Conservation (phyloP, 2,329 filamentous ascomycete species). For the Alternaria sp. region DNA sequence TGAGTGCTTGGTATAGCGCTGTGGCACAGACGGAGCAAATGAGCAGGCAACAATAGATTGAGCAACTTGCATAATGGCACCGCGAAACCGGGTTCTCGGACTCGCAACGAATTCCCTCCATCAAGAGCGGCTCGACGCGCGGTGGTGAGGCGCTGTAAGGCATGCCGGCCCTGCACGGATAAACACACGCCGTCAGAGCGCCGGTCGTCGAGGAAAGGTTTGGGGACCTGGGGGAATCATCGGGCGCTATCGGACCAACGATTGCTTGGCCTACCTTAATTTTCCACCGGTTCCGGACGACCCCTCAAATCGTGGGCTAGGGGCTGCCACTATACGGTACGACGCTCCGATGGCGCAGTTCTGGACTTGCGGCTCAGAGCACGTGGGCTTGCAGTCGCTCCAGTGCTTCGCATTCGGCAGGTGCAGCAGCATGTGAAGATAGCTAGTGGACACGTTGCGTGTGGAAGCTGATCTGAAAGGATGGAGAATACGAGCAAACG, state of each 20-base stretch:
- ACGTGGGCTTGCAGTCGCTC: neutral
- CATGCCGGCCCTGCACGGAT: constrained; percentile 1
- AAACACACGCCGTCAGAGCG: constrained; percentile 4
- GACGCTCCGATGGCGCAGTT: constrained; percentile 22
- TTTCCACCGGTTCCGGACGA: constrained; percentile 18
- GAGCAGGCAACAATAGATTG: neutral
- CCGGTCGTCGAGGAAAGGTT: constrained; percentile 17
- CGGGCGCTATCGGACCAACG: constrained; percentile 29
- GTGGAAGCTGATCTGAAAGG: neutral
- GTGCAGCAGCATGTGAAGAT: neutral
- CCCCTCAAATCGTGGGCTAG: constrained; percentile 5
- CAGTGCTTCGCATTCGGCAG: neutral
- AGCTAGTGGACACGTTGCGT: neutral
- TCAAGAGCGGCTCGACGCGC: neutral
- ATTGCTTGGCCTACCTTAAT: constrained; percentile 45
- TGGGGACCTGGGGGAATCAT: constrained; percentile 12
- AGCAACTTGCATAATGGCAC: neutral
- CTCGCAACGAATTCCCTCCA: neutral
- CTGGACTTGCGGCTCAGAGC: constrained; percentile 8
- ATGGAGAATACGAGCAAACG: constrained; percentile 3
- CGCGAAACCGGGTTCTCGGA: neutral
- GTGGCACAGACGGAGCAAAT: neutral
- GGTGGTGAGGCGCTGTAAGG: neutral
- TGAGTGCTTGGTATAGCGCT: neutral
- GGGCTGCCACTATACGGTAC: constrained; percentile 12